A percentile compares a stretch with the other conserved stretches of the same genome.
phyloP scores from a whole-genome alignment of 2,329 filamentous ascomycete species.

The Alternaria sp. region DNA sequence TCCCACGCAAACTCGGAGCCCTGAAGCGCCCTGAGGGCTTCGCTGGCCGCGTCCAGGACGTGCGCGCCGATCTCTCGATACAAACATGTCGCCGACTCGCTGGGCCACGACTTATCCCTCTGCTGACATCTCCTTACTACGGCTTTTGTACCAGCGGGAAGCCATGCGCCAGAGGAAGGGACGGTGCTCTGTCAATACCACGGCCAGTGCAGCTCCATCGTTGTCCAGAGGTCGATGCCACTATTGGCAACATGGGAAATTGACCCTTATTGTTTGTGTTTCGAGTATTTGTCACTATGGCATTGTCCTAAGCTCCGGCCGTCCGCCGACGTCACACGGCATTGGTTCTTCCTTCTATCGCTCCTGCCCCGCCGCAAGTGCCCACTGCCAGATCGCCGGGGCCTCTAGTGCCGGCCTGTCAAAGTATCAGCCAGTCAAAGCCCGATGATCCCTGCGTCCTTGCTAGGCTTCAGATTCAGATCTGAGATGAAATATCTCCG shows the following conservation, averaged over 20 bases:
- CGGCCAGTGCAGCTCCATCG: neutral
- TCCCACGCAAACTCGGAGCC: neutral
- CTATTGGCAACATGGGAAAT: slow-evolving; percentile 6
- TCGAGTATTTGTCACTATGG: slow-evolving; percentile 12
- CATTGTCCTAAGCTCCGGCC: neutral
- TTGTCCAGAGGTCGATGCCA: neutral
- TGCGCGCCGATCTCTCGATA: slow-evolving; percentile 6
- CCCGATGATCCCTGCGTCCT: neutral
- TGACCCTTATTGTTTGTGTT: neutral
- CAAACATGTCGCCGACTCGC: slow-evolving; percentile 7
- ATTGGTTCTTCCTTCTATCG: neutral
- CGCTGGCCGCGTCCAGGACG: neutral
- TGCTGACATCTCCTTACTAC: neutral
- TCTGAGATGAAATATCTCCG: slow-evolving; percentile 8
- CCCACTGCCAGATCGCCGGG: slow-evolving; percentile 10
- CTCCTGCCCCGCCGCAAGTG: slow-evolving; percentile 9
- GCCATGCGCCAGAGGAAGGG: neutral
- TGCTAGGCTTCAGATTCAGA: neutral
- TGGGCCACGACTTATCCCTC: neutral
- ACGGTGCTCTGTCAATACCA: neutral
- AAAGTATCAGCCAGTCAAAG: neutral
- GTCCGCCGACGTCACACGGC: slow-evolving; percentile 14
- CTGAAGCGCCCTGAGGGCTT: slow-evolving; percentile 2
- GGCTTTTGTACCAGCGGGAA: neutral
- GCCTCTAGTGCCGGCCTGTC: slow-evolving; percentile 7